phyloP scores from a whole-genome alignment of 2,329 filamentous ascomycete genomes.

The Chrysoporthe puriensis region DNA sequence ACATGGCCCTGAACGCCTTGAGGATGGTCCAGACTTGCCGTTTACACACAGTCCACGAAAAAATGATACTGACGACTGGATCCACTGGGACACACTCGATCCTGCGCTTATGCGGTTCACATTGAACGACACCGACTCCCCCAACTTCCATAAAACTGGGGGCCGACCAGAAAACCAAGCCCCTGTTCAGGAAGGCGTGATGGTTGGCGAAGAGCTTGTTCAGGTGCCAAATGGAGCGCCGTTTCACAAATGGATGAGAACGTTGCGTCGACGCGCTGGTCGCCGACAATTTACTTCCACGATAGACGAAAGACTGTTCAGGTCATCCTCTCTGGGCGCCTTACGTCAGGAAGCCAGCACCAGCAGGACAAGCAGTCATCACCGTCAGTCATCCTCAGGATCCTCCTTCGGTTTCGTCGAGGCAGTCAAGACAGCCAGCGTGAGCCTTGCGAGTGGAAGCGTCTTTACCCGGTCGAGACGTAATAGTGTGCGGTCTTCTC shows the following conservation, averaged over 20 bases:
- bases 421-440: slow-evolving; percentile 79
- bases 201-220: neutral
- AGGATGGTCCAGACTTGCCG: neutral
- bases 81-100: slow-evolving; percentile 26
- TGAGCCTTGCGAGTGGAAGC: slow-evolving; percentile 76
- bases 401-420: slow-evolving; percentile 81
- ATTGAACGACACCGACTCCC: slow-evolving; percentile 21
- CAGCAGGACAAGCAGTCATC: slow-evolving; percentile 36
- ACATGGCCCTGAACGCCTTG: neutral
- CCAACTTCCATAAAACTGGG: neutral
- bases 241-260: slow-evolving; percentile 76
- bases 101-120: slow-evolving; percentile 26
- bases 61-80: slow-evolving; percentile 24
- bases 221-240: slow-evolving; percentile 40
- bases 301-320: slow-evolving; percentile 39
- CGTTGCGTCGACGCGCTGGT: slow-evolving; percentile 62
- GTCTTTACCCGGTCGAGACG: slow-evolving; percentile 64
- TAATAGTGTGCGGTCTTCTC: slow-evolving; percentile 56
- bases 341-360: slow-evolving; percentile 24
- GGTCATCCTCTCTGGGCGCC: slow-evolving; percentile 36
- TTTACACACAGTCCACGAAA: neutral
- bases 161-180: neutral
- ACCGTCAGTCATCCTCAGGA: slow-evolving; percentile 67
- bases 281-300: slow-evolving; percentile 44
- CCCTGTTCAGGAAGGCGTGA: neutral